A percentile compares a stretch with the other conserved stretches of the same genome.
Conservation (phyloP, 805 yeast species). For the Spathaspora girioi region DNA sequence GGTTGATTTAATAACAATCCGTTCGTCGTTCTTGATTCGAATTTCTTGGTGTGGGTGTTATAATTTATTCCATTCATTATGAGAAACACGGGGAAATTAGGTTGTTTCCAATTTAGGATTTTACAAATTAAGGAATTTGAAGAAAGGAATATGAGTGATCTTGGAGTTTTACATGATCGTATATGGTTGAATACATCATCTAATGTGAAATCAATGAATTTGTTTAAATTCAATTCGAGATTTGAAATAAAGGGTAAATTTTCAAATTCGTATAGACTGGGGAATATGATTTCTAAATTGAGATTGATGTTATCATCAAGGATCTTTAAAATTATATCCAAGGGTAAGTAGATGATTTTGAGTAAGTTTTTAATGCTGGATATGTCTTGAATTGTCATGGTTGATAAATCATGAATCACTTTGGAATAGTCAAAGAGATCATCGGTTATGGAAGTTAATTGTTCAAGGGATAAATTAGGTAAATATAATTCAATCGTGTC, state of each 20-base stretch:
- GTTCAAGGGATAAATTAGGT: conserved; percentile 52
- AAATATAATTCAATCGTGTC: conserved; percentile 56
- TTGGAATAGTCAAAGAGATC: conserved; percentile 37
- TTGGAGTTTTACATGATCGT: conserved; percentile 35
- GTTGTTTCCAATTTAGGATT: conserved; percentile 96
- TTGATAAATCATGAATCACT: conserved; percentile 34
- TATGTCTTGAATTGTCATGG: conserved; percentile 34
- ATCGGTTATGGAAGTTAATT: conserved; percentile 37
- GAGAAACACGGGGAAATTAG: conserved; percentile 92
- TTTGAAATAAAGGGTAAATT: conserved; percentile 37
- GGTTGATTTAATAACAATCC: conserved; percentile 31
- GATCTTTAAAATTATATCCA: conserved; percentile 53
- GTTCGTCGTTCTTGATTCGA: conserved; percentile 39
- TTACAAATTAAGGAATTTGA: conserved; percentile 89
- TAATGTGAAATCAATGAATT: conserved; percentile 71
- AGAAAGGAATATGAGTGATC: conserved; percentile 81
- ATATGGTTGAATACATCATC: conserved; percentile 74
- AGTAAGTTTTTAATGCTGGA: conserved; percentile 41
- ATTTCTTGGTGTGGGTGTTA: conserved; percentile 20
- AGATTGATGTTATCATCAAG: conserved; percentile 62
- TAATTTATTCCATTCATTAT: conserved; percentile 64
- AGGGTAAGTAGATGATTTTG: conserved; percentile 50
- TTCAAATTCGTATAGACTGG: conserved; percentile 49
- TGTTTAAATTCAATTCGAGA: conserved; percentile 55
- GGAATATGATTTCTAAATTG: conserved; percentile 73